These are phyloP conservation scores for Cyphellophora europaea DNA, from an alignment of 2,329 filamentous ascomycete genomes.

Conservation along the genomic window DNA sequence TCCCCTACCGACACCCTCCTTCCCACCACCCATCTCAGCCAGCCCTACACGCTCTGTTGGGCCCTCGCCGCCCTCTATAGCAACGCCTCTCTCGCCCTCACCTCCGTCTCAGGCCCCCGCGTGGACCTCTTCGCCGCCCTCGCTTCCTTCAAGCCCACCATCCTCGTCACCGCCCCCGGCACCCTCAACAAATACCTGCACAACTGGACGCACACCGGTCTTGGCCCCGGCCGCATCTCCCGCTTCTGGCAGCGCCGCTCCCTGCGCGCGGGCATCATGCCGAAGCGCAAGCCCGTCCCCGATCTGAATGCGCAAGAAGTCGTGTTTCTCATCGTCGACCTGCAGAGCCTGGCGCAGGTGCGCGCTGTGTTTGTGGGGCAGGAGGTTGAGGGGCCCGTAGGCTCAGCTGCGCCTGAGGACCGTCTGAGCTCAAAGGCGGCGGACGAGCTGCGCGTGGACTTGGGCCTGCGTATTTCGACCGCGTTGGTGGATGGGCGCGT, in stretches of 20 bases:
- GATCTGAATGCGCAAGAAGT: conserved; percentile 39
- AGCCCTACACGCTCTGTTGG: conserved; percentile 68
- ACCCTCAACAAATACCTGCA: conserved; percentile 53
- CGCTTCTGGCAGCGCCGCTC: conserved; percentile 57
- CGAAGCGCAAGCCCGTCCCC: conserved; percentile 28
- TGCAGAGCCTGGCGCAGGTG: conserved; percentile 52
- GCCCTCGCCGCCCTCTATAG: conserved; percentile 76
- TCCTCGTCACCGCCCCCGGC: conserved; percentile 52
- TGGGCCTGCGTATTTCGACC: conserved; percentile 71
- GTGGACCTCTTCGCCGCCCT: conserved; percentile 70
- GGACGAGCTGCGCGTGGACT: conserved; percentile 73
- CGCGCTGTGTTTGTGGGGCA: conserved; percentile 76
- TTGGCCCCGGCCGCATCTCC: conserved; percentile 25
- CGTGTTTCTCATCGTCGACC: conserved; percentile 42
- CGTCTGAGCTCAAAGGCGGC: conserved; percentile 60
- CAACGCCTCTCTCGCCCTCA: conserved; percentile 78
- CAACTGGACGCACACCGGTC: conserved; percentile 39
- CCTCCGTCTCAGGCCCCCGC: conserved; percentile 69
- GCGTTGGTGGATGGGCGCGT: conserved; percentile 72
- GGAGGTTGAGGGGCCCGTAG: too few relatives aligned
- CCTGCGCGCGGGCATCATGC: conserved; percentile 44
- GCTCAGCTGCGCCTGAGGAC: conserved; percentile 50
- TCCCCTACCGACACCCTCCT: conserved; percentile 70
- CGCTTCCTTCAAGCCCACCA: conserved; percentile 55
- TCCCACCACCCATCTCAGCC: conserved; percentile 69